phyloP scores from a whole-genome alignment of 176 grass and related monocot genomes.

The Oryza nivara region DNA sequence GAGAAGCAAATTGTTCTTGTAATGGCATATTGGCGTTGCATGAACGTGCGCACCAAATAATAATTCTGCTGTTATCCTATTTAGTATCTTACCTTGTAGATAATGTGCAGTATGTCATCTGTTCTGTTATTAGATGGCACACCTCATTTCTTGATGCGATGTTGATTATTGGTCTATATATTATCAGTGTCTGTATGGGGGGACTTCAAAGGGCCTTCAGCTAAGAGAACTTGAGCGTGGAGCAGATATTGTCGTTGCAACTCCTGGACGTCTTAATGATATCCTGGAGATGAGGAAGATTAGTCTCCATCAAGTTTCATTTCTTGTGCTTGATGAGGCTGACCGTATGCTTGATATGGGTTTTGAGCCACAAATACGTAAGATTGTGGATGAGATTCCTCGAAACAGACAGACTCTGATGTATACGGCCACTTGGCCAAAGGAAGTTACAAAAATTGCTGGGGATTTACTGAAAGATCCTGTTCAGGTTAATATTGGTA shows the following conservation, averaged over 20 bases:
- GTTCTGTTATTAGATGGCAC: constrained; percentile 19
- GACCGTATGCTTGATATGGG: constrained; percentile 99
- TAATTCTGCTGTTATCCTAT: neutral
- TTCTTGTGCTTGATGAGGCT: constrained; percentile 97
- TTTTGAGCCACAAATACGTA: constrained; percentile 96
- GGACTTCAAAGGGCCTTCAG: constrained; percentile 91
- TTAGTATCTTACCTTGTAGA: constrained; percentile 19
- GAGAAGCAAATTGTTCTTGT: neutral
- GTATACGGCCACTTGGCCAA: constrained; percentile 99
- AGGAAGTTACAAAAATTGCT: constrained; percentile 96
- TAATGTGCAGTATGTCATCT: constrained; percentile 13
- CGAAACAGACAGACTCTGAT: constrained; percentile 87
- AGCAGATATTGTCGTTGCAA: constrained; percentile 92
- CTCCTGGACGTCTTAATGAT: constrained; percentile 98
- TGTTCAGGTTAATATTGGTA: constrained; percentile 95
- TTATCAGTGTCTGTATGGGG: constrained; percentile 91
- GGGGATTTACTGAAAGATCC: constrained; percentile 90
- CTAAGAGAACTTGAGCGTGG: constrained; percentile 93
- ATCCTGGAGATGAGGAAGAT: constrained; percentile 95
- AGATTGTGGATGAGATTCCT: constrained; percentile 91
- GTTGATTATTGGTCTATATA: neutral
- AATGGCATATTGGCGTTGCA: neutral
- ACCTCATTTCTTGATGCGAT: constrained; percentile 10
- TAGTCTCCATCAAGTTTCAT: constrained; percentile 81
- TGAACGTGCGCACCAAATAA: neutral